Evolutionary conservation across 305 asterid species (phyloP).

Genomic region (Fraxinus greggii): DNA sequence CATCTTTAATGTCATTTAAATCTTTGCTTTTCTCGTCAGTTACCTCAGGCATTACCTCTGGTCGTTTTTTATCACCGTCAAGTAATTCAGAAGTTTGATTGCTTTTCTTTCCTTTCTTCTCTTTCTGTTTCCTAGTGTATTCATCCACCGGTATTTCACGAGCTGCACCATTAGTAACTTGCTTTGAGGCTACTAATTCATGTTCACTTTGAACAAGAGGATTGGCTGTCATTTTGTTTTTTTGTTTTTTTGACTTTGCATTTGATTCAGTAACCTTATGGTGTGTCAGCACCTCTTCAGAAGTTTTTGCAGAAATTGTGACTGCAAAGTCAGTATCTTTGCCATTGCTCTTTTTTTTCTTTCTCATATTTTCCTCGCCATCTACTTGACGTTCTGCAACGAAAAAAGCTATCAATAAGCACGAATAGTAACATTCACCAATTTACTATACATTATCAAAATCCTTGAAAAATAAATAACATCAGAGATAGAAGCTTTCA

Average conservation of each 20-base stretch:
- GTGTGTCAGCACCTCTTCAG: slow-evolving; percentile 12
- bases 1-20: slow-evolving; percentile 18
- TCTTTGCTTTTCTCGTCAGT: slow-evolving; percentile 19
- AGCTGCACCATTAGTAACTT: slow-evolving; percentile 20
- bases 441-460: slow-evolving; percentile 3
- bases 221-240: slow-evolving; percentile 12
- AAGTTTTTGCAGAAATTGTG: slow-evolving; percentile 14
- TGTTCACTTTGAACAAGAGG: background rate
- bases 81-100: slow-evolving; percentile 27
- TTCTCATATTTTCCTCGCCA: slow-evolving; percentile 32
- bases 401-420: background rate
- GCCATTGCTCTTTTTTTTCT: slow-evolving; percentile 55
- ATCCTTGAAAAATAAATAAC: background rate
- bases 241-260: slow-evolving; percentile 22
- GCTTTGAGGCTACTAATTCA: slow-evolving; percentile 16
- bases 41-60: slow-evolving; percentile 19
- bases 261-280: slow-evolving; percentile 28
- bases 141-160: slow-evolving; percentile 29
- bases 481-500: background rate
- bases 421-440: background rate
- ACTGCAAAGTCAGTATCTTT: slow-evolving; percentile 27
- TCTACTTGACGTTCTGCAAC: slow-evolving; percentile 27
- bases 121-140: slow-evolving; percentile 36
- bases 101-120: slow-evolving; percentile 47
- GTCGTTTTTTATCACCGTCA: slow-evolving; percentile 25